These are phyloP conservation scores for Fraxinus albicans DNA, from an alignment of 305 asterid genomes.

Conservation along the genomic window DNA sequence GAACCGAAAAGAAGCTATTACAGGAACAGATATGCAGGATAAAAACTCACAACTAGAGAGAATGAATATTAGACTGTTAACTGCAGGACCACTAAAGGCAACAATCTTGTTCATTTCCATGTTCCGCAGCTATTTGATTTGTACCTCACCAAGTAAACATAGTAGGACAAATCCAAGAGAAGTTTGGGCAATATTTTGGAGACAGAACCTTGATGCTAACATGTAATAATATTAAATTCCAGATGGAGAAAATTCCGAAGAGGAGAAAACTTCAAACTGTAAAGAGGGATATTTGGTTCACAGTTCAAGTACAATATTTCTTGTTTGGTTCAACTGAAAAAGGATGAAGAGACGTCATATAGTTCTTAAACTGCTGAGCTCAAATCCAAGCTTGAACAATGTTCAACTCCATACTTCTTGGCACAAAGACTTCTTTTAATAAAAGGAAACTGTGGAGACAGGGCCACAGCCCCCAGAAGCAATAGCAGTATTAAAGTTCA, in stretches of 20 bases:
- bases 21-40: slow-evolving; percentile 1
- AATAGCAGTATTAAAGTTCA: slow-evolving; percentile 20
- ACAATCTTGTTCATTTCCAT: slow-evolving; percentile 2
- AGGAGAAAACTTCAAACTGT: neutral
- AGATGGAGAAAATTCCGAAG: neutral
- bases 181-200: neutral
- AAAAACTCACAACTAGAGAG: neutral
- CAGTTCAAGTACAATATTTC: neutral
- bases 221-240: neutral
- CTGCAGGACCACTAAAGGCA: neutral
- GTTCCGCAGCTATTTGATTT: slow-evolving; percentile 4
- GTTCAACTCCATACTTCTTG: neutral
- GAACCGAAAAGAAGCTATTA: slow-evolving; percentile 19
- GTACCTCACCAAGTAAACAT: neutral
- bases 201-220: neutral
- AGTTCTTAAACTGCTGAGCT: neutral
- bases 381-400: slow-evolving; percentile 1
- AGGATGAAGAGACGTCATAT: neutral
- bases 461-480: slow-evolving; percentile 1
- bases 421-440: neutral
- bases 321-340: neutral
- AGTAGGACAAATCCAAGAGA: neutral
- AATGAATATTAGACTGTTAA: slow-evolving; percentile 1
- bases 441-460: slow-evolving; percentile 6
- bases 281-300: neutral